Evolutionary conservation across 2,329 filamentous ascomycete species (phyloP).

Genomic region (Aspergillus tanneri): DNA sequence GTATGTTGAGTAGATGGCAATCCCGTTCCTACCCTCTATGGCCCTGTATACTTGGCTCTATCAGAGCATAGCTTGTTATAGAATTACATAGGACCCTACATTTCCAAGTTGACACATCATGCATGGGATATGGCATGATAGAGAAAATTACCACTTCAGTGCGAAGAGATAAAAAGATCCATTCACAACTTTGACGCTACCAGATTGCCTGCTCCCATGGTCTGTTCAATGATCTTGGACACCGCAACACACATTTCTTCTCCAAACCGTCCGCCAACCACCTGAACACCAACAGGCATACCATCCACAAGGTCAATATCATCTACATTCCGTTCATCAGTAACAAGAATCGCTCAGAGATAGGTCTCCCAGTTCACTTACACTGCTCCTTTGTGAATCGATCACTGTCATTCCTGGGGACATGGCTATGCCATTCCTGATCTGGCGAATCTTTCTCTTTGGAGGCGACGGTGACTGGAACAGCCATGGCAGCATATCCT

Average conservation of each 20-base stretch:
- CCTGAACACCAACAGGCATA: conserved; percentile 35
- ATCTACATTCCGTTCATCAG: conserved; percentile 19
- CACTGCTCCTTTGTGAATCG: conserved; percentile 44
- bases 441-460: conserved; percentile 35
- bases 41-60: too few species aligned
- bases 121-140: too few species aligned
- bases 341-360: conserved; percentile 8
- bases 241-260: conserved; percentile 35
- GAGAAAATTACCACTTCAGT: too few species aligned
- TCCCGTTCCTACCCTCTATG: too few species aligned
- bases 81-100: too few species aligned
- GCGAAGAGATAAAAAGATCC: too few species aligned
- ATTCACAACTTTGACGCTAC: neutral
- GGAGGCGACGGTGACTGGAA: conserved; percentile 47
- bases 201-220: conserved; percentile 6
- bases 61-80: too few species aligned
- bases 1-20: too few species aligned
- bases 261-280: conserved; percentile 34
- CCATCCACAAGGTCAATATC: conserved; percentile 31
- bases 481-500: conserved; percentile 33
- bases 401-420: conserved; percentile 49
- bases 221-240: conserved; percentile 30
- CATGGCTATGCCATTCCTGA: conserved; percentile 31
- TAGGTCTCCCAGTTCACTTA: conserved; percentile 5
- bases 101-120: too few species aligned